Percentiles rank a stretch among this genome's conserved stretches.
Conservation (phyloP, 2,329 filamentous ascomycete species). For the Aspergillus japonicus region DNA sequence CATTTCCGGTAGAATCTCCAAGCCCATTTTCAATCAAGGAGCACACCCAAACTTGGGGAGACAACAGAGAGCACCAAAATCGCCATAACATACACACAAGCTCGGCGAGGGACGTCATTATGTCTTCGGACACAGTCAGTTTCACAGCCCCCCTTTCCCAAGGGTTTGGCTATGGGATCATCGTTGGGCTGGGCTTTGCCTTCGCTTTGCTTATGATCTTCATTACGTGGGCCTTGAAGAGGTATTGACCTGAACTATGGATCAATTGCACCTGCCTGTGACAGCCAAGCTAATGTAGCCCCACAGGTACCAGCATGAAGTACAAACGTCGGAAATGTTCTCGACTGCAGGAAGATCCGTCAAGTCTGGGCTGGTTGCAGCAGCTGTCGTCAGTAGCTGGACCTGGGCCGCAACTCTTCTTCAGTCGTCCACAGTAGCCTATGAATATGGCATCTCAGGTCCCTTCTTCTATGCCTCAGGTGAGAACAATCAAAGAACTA, state of each 20-base stretch:
- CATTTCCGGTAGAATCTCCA: background rate
- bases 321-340: slow-evolving; percentile 92
- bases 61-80: background rate
- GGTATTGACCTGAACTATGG: slow-evolving; percentile 36
- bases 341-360: slow-evolving; percentile 83
- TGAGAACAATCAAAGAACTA: slow-evolving; percentile 29
- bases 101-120: slow-evolving; percentile 5
- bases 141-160: slow-evolving; percentile 47
- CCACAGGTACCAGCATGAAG: slow-evolving; percentile 62
- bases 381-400: slow-evolving; percentile 90
- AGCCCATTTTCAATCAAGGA: background rate
- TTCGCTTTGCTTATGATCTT: slow-evolving; percentile 75
- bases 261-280: background rate
- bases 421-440: slow-evolving; percentile 78
- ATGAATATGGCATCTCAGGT: slow-evolving; percentile 69
- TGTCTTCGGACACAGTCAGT: slow-evolving; percentile 25
- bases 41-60: background rate
- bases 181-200: slow-evolving; percentile 69
- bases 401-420: slow-evolving; percentile 86
- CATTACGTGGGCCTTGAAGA: slow-evolving; percentile 68
- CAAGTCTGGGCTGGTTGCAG: slow-evolving; percentile 83
- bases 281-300: background rate
- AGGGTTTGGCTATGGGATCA: slow-evolving; percentile 74
- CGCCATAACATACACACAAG: background rate
- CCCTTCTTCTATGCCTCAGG: slow-evolving; percentile 67